phyloP scores from a whole-genome alignment of 2,329 filamentous ascomycete genomes.

The Trichoderma brevicompactum region DNA sequence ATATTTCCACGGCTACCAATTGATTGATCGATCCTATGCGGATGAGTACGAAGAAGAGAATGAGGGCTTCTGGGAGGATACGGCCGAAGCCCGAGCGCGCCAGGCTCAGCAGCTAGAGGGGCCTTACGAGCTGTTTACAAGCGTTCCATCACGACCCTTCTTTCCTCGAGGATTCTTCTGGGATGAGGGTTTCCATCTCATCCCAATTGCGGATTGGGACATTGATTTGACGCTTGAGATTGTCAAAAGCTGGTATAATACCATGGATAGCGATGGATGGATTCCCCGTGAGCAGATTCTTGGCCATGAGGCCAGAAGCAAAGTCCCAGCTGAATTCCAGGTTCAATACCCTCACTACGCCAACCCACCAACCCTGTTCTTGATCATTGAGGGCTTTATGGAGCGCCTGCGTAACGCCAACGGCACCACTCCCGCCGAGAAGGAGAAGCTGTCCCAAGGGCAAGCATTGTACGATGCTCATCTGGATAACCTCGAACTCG shows the following conservation, averaged over 20 bases:
- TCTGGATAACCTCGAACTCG: conserved; percentile 68
- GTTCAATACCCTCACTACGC: conserved; percentile 96
- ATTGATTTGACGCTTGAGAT: conserved; percentile 85
- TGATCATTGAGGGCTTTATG: conserved; percentile 83
- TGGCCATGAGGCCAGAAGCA: conserved; percentile 87
- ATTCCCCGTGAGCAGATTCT: conserved; percentile 96
- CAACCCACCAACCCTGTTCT: conserved; percentile 92
- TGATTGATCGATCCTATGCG: conserved; percentile 91
- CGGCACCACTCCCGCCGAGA: conserved; percentile 49
- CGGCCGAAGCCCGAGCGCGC: conserved; percentile 75
- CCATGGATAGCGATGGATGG: conserved; percentile 98
- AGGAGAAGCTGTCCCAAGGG: conserved; percentile 49
- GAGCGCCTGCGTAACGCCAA: conserved; percentile 70
- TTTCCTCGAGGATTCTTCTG: conserved; percentile 96
- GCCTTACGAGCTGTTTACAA: conserved; percentile 87
- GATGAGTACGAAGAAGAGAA: conserved; percentile 92
- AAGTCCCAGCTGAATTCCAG: conserved; percentile 91
- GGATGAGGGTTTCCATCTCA: conserved; percentile 96
- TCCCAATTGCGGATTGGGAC: conserved; percentile 93
- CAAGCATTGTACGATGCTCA: conserved; percentile 64
- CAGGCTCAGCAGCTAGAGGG: conserved; percentile 74
- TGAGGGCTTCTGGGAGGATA: conserved; percentile 93
- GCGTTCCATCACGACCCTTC: conserved; percentile 89
- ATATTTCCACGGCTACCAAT: conserved; percentile 87
- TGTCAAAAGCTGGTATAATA: conserved; percentile 91